phyloP scores from a whole-genome alignment of 2,329 filamentous ascomycete species.

The Coniochaeta ligniaria region DNA sequence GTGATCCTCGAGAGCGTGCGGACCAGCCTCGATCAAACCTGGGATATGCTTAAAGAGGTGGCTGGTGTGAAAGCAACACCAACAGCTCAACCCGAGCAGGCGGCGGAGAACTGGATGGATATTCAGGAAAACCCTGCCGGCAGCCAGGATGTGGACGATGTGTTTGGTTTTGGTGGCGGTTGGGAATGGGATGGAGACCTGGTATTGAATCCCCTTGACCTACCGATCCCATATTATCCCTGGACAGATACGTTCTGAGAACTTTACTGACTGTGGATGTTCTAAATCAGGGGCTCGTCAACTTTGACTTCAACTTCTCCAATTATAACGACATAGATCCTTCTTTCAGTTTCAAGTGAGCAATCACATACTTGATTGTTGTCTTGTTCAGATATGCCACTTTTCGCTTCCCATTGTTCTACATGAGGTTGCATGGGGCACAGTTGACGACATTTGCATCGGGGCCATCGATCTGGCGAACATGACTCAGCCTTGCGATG shows the following conservation, averaged over 20 bases:
- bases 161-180: conserved; percentile 9
- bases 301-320: background rate
- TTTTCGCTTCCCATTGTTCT: background rate
- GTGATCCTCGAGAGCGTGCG: conserved; percentile 19
- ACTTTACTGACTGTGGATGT: background rate
- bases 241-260: background rate
- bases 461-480: background rate
- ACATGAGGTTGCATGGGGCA: background rate
- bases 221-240: background rate
- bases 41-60: conserved; percentile 24
- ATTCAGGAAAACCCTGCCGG: conserved; percentile 5
- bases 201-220: conserved; percentile 21
- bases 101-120: conserved; percentile 2
- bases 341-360: conserved; percentile 7
- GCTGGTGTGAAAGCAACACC: conserved; percentile 15
- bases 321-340: background rate
- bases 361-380: background rate
- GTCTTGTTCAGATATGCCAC: background rate
- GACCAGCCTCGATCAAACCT: conserved; percentile 19
- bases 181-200: conserved; percentile 19
- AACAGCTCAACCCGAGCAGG: background rate
- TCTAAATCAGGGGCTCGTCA: background rate
- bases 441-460: background rate
- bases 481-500: background rate
- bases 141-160: conserved; percentile 5